phyloP scores from a whole-genome alignment of 768 basidiomycete genomes.

The Suillus decipiens region DNA sequence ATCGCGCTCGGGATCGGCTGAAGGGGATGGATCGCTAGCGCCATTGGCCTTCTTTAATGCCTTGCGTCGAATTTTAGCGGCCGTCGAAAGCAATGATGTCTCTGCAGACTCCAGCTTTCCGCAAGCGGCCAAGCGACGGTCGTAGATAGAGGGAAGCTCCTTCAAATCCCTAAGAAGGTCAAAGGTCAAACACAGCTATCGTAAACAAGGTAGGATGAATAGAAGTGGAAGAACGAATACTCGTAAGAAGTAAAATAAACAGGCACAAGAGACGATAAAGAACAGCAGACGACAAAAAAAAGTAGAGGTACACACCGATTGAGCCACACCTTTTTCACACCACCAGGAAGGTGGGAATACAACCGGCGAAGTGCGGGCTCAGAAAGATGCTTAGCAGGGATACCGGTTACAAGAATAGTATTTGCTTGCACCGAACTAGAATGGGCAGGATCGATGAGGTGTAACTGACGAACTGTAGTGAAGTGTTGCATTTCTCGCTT shows the following conservation, averaged over 20 bases:
- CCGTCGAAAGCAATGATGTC: constrained; percentile 72
- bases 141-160: constrained; percentile 81
- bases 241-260: not conserved
- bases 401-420: constrained; percentile 88
- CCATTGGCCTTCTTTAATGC: constrained; percentile 46
- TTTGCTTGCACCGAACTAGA: constrained; percentile 82
- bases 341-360: constrained; percentile 86
- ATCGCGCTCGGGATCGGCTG: constrained; percentile 31
- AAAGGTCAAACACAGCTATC: constrained; percentile 4
- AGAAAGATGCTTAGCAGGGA: constrained; percentile 77
- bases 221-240: not conserved
- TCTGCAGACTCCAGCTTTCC: constrained; percentile 87
- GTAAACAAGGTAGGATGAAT: not conserved
- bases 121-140: constrained; percentile 71
- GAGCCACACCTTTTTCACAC: constrained; percentile 89
- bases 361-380: constrained; percentile 64
- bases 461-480: constrained; percentile 74
- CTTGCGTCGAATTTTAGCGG: constrained; percentile 66
- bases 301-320: constrained; percentile 56
- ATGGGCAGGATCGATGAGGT: constrained; percentile 75
- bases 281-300: not conserved
- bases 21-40: constrained; percentile 29
- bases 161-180: constrained; percentile 64
- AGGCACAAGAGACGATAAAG: not conserved
- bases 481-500: constrained; percentile 80